Evolutionary conservation across 257 asterid species (phyloP).

Genomic region (Fraxinus anomala): DNA sequence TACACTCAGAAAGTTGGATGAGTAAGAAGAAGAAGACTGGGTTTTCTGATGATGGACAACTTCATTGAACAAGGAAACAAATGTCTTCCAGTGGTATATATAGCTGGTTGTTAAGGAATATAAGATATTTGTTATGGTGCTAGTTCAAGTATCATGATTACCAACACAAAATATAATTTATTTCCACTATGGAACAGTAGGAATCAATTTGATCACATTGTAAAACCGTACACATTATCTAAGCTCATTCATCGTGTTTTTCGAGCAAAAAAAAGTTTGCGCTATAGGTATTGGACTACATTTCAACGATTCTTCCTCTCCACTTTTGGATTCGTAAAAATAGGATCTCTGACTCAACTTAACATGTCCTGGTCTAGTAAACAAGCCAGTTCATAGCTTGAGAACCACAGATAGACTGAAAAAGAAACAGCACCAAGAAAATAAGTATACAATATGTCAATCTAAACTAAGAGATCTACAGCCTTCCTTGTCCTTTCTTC

Average conservation of each 20-base stretch:
- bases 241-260: neutral
- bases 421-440: neutral
- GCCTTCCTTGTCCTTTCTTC: neutral
- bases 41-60: neutral
- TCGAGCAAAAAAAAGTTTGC: neutral
- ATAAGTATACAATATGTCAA: neutral
- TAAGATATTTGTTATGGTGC: neutral
- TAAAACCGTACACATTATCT: neutral
- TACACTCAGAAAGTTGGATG: neutral
- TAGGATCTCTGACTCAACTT: neutral
- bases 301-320: neutral
- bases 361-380: neutral
- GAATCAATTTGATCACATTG: neutral
- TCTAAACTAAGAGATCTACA: neutral
- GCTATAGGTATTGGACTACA: neutral
- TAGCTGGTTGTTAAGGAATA: neutral
- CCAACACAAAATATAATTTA: no score
- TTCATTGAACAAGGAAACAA: neutral
- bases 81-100: neutral
- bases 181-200: no score
- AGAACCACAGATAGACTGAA: neutral
- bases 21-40: neutral
- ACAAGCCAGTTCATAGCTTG: neutral
- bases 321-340: neutral
- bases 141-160: neutral